These are phyloP conservation scores for Bruguiera gymnorhiza DNA, from an alignment of 345 rosid species.

Conservation along the genomic window DNA sequence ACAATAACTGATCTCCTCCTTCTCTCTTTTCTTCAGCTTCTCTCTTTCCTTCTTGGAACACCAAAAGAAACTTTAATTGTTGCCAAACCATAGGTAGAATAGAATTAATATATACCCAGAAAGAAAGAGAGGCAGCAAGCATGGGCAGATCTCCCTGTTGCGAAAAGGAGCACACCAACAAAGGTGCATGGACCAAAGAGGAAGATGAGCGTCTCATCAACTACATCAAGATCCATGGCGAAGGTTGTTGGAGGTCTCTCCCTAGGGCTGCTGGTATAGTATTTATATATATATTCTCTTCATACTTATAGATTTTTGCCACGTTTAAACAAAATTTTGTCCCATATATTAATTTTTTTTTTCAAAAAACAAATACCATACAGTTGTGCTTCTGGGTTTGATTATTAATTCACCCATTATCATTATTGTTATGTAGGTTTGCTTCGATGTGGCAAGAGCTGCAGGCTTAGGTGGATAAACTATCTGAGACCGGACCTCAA, in stretches of 20 bases:
- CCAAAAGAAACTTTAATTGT: too few species aligned
- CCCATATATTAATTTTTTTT: too few species aligned
- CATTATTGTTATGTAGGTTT: constrained; percentile 23
- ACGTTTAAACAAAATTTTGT: too few species aligned
- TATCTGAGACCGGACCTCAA: constrained; percentile 78
- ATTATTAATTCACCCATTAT: background rate
- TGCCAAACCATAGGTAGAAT: too few species aligned
- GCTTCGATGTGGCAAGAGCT: constrained; percentile 80
- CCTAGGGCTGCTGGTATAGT: constrained; percentile 50
- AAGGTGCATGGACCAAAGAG: constrained; percentile 62
- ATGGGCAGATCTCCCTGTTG: constrained; percentile 67
- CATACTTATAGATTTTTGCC: too few species aligned
- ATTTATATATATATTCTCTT: too few species aligned
- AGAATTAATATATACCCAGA: too few species aligned
- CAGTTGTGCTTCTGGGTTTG: background rate
- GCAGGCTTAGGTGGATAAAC: constrained; percentile 75
- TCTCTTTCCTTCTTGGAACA: background rate
- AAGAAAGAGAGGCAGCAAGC: background rate
- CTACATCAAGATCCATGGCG: constrained; percentile 49
- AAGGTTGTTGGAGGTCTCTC: constrained; percentile 62
- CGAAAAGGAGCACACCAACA: constrained; percentile 60
- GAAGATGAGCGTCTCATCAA: constrained; percentile 50
- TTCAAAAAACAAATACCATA: too few species aligned
- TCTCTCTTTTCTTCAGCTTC: background rate
- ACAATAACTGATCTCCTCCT: too few species aligned